Percentiles rank a stretch among this genome's conserved stretches.
Conservation (phyloP, 2,329 filamentous ascomycete species). For the Amauroascus niger region DNA sequence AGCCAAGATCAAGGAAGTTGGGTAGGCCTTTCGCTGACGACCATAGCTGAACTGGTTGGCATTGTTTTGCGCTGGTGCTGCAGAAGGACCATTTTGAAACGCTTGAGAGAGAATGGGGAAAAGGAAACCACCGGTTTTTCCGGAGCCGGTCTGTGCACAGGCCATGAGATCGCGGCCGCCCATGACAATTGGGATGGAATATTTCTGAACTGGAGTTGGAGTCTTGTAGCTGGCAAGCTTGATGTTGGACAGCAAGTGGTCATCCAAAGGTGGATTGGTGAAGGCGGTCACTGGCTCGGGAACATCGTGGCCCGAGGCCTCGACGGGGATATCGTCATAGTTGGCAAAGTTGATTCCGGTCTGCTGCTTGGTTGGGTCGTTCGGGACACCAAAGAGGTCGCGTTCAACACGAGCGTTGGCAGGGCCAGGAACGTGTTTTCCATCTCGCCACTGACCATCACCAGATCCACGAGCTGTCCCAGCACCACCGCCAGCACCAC, state of each 20-base stretch:
- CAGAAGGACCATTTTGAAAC: constrained; percentile 76
- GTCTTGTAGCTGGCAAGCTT: constrained; percentile 88
- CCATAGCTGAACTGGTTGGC: constrained; percentile 60
- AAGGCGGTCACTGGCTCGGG: constrained; percentile 86
- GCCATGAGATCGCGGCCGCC: constrained; percentile 96
- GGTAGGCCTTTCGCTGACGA: constrained; percentile 95
- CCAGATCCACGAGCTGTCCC: constrained; percentile 65
- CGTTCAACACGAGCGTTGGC: constrained; percentile 83
- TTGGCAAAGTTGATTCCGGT: constrained; percentile 99
- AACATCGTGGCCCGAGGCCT: constrained; percentile 87
- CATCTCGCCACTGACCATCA: constrained; percentile 92
- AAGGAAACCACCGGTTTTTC: constrained; percentile 98
- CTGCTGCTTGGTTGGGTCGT: constrained; percentile 90
- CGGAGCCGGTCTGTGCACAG: constrained; percentile 98
- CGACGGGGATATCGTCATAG: constrained; percentile 98
- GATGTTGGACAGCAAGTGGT: constrained; percentile 89
- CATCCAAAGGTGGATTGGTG: constrained; percentile 88
- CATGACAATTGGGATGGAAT: constrained; percentile 99
- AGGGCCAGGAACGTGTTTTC: constrained; percentile 88
- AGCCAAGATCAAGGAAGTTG: constrained; percentile 88
- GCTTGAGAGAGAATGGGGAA: constrained; percentile 99
- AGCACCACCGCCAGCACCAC: constrained; percentile 37
- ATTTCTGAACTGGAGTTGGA: constrained; percentile 96
- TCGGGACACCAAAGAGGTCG: constrained; percentile 82
- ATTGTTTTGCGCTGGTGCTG: constrained; percentile 53